Base-by-base conservation (phyloP, 2,329 filamentous ascomycete species). In the Ophiocordyceps australis region DNA sequence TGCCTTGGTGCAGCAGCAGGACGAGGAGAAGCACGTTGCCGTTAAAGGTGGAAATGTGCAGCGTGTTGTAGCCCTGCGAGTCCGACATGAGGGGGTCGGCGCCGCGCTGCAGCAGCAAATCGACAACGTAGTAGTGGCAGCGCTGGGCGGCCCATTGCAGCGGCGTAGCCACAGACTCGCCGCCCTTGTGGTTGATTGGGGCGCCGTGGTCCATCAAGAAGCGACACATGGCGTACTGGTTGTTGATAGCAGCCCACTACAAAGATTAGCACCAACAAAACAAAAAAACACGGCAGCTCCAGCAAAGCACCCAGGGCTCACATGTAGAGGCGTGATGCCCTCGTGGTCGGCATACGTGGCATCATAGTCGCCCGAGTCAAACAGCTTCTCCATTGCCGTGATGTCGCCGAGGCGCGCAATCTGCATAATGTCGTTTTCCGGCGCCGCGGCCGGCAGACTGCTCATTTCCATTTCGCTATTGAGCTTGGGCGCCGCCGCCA, bases 161-260 rank as follows among this genome's bases (percentile, higher is more conserved):
- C 11, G 89, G 79, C 22, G 89, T 95, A 11, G 89, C 86, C 22
- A 92, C 66, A 8, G 85, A 93, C 45, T 95, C 86, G 49, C 89
- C 89, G 49, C 91, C 89, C 51, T 91, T 93, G 34, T 74, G 76
- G 54, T 98, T 95, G 42, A 95, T 77, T 45, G 92, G 78, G 43
- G 85, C 89, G 43, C 83, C 83, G 34, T 59, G 54, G 25, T 68
- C 79, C 46, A 98, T 68, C 23, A 98, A 72, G 52, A 91, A 94
- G 50, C 89, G 86, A 66, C 86, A 94, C 61, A 95, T 83, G 37
- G 81, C 80, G 56, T 86, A 91, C 49, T 94, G 89, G 46, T 95
- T 95, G 57, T 98, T 98, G 50, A 98, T 95, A 20, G 91, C 82
- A 24, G 89, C 89, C 89, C 89, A 98, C 82, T 98, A 46, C 27